Evolutionary conservation across 805 yeast genomes (phyloP), one percentile per base, ranked within the genome.

Genomic region (Isabelozyma gotoi): DNA sequence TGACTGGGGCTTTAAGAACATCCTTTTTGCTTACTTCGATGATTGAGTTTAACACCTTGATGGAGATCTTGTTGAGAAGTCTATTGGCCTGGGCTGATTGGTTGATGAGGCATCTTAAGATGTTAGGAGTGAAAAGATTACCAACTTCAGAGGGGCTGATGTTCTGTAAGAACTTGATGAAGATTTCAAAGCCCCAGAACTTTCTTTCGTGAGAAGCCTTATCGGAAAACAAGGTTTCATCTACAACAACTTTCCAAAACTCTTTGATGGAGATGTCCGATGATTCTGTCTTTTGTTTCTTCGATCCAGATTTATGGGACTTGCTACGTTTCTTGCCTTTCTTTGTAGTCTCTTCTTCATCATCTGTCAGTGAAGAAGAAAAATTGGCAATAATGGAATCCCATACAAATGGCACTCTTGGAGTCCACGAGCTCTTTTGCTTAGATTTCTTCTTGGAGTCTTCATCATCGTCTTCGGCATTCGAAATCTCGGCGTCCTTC

Each of bases 181-280:
- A 81, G 8, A 90, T 76, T 52, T 86, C 86, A 53, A 91, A 81
- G 0, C 97, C 98, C 78, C 88, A 79, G 62, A 76, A 87, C 60
- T 91, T 92, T 44, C 96, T 74, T 61, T 91, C 97, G 24, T 84
- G 79, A 1, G 97, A 89, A 0, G 96, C 74, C 50, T 83, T 80
- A 31, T 80, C 81, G 4, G 87, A 72, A 52, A 92, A 91, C 46
- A 87, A 79, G 3, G 85, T 77, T 53, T 89, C 94, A 58, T 92
- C 97, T 12, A 92, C 78, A 5, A 81, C 82, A 3, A 75, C 69
- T 52, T 81, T 78, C 96, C 96, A 90, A 60, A 92, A 90, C 42
- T 87, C 94, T 36, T 60, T 56, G 38, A 71, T 51, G 0, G 59
- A 38, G 4, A 70, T 51, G 11, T 7, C 69, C 60, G 33, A 80